Evolutionary conservation across 768 basidiomycete genomes (phyloP), one percentile per base, ranked within the genome.

Genomic region (Boletus eberwhitei): DNA sequence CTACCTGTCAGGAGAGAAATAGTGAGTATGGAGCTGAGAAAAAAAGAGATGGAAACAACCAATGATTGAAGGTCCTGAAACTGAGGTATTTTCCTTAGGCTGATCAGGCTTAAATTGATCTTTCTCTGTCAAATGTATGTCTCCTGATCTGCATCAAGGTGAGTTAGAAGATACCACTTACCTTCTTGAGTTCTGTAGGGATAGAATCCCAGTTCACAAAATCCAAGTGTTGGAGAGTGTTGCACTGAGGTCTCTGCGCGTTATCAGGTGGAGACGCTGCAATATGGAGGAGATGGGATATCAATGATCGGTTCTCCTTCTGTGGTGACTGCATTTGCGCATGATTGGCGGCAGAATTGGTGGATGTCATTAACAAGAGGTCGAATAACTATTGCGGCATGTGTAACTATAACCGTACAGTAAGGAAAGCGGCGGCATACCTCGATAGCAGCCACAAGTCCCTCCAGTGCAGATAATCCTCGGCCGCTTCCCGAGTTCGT

Each of bases 381-480:
- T 78, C 75, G 58, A 74, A 66, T 73, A 77, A 36, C 75, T 76
- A 43, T 59, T 74, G 76, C 58, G 77, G 79, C 37, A 16, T 48
- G 35, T 57, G 38, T 39, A 46, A 21, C n/a, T 29, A 40, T 45
- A 45, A 34, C 11, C 5, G 14, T 21, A 26, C 14, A 32, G 3
- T n/a, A 19, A 44, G 24, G 41, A 19, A n/a, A n/a, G 40, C 14
- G n/a, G 16, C 4, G 13, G 21, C 73, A 50, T 50, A 88, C 87
- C 77, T 90, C 87, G 22, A 89, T 69, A 32, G 82, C 84, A 17
- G 87, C 84, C 14, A 86, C 83, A 13, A 88, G 66, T 8, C 84
- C 88, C 54, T 90, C 88, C 8, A 90, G 70, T 5, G 84, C 83
- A 26, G 86, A 84, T 79, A 88, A 78, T 1, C 87, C 87, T 29